A percentile compares a stretch with the other conserved stretches of the same genome.
These are phyloP conservation scores for Microbotryum saponariae DNA, from an alignment of 1,284 basidiomycete species.

Conservation along the genomic window DNA sequence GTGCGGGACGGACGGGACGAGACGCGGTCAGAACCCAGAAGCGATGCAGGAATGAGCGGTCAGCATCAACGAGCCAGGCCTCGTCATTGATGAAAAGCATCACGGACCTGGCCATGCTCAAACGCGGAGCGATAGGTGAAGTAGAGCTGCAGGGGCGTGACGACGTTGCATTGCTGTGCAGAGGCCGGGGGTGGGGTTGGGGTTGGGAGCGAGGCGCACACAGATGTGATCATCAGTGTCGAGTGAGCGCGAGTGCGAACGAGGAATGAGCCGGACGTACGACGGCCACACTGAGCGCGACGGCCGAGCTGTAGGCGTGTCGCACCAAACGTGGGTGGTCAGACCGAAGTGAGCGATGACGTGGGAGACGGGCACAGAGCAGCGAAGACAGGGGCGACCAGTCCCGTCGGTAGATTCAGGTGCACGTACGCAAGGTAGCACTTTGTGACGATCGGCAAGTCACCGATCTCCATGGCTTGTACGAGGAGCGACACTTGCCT, in stretches of 20 bases:
- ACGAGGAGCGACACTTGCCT: background rate
- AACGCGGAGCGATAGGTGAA: constrained; percentile 81
- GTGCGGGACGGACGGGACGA: background rate
- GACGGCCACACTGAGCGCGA: constrained; percentile 71
- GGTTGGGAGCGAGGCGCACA: background rate
- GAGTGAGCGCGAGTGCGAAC: background rate
- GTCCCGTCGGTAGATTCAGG: background rate
- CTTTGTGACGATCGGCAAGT: constrained; percentile 77
- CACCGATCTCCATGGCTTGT: constrained; percentile 46
- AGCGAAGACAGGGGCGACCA: background rate
- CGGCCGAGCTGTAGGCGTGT: constrained; percentile 33
- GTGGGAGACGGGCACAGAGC: too few species aligned
- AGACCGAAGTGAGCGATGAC: background rate
- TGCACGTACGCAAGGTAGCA: constrained; percentile 30
- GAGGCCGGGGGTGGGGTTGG: background rate
- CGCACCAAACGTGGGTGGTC: background rate
- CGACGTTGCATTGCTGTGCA: constrained; percentile 75
- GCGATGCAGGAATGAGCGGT: background rate
- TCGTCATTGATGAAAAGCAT: background rate
- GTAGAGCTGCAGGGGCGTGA: constrained; percentile 83
- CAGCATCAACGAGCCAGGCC: background rate
- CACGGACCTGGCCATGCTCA: constrained; percentile 62
- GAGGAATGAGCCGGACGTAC: constrained; percentile 48
- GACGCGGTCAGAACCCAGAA: background rate
- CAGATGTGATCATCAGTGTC: background rate